A percentile compares a stretch with the other conserved stretches of the same genome.
These are phyloP conservation scores for Citrus maxima DNA, from an alignment of 345 rosid species.

Conservation along the genomic window DNA sequence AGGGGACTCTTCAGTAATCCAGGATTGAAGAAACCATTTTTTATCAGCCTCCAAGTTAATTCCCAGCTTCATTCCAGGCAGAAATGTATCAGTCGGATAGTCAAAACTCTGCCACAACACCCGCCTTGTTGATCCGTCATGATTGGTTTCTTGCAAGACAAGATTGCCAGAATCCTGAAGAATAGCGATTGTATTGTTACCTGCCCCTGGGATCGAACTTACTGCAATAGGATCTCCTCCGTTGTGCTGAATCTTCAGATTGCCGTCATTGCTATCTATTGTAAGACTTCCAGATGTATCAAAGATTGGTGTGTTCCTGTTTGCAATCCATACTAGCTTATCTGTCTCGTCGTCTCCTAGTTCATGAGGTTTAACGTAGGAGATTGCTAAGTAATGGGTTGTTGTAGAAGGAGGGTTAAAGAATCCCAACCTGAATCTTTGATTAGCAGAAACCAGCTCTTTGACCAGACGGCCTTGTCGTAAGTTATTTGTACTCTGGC, in stretches of 20 bases:
- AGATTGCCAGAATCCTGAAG: conserved; percentile 24
- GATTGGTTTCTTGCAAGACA: conserved; percentile 25
- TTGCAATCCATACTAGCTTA: background rate
- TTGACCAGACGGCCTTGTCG: too few relatives aligned
- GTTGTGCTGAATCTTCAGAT: background rate
- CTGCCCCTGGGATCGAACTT: background rate
- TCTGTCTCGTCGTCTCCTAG: too few relatives aligned
- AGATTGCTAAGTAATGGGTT: too few relatives aligned
- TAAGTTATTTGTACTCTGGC: too few relatives aligned
- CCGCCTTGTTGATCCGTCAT: conserved; percentile 23
- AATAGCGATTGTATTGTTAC: background rate
- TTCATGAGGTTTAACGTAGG: too few relatives aligned
- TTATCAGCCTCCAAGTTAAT: conserved; percentile 15
- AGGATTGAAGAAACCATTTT: conserved; percentile 20
- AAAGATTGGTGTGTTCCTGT: background rate
- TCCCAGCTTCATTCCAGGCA: conserved; percentile 46
- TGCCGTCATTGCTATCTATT: background rate
- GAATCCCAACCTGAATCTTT: too few relatives aligned
- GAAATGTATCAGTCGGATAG: conserved; percentile 1
- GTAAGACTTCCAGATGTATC: background rate
- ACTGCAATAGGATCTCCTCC: background rate
- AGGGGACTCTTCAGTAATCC: conserved; percentile 11
- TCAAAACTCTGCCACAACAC: conserved; percentile 21
- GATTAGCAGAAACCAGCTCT: too few relatives aligned
- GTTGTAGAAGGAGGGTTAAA: too few relatives aligned